Base-by-base conservation (phyloP, 345 rosid genomes). In the Moringa oleifera region DNA sequence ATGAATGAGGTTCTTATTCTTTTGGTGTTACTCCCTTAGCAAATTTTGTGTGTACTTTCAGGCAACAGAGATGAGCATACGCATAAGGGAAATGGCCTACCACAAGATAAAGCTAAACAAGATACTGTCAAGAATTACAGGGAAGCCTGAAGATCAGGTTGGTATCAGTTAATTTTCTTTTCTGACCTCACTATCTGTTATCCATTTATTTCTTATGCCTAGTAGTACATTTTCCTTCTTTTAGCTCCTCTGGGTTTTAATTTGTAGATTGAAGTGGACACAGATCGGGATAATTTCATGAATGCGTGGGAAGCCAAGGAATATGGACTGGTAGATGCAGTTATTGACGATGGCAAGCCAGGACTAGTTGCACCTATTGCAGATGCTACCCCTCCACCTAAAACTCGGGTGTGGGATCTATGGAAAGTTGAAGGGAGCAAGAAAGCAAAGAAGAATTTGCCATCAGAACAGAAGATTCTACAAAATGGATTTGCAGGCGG, bases 271-370 rank as follows among this genome's bases (percentile, higher is more conserved):
- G 95, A 87, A 61, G 64, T 72, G 47, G 98, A 92, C 67, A 84
- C 95, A 25, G 91, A 80, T 62, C 88, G 89, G 36, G 96, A 93
- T 60, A 79, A 85, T 55, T 93, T 85, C 81, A 83, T 93, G 97
- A 81, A 75, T 69, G 83, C 98, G 20, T 93, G 97, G 98, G 90
- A 93, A 71, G 96, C 98, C 11, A 90, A 87, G 79, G 94, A 87
- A 58, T 93, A 93, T 10, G 98, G 98, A 1, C 75, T 93, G 71
- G 68, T 93, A 4, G 97, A 93, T 63, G 82, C 53, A 64, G 96
- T 93, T 4, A 87, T 92, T 5, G 98, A 92, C 55, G 93, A 92
- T 64, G 98, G 93, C 37, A 92, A 89, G 75, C 91, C 96, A n/a
- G 98, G 98, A 61, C 58, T 89, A 53, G 79, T 92, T 54, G 98